Percentiles rank a stretch among this genome's conserved stretches.
Conservation (phyloP, 768 basidiomycete species). For the Tricholoma matsutake region DNA sequence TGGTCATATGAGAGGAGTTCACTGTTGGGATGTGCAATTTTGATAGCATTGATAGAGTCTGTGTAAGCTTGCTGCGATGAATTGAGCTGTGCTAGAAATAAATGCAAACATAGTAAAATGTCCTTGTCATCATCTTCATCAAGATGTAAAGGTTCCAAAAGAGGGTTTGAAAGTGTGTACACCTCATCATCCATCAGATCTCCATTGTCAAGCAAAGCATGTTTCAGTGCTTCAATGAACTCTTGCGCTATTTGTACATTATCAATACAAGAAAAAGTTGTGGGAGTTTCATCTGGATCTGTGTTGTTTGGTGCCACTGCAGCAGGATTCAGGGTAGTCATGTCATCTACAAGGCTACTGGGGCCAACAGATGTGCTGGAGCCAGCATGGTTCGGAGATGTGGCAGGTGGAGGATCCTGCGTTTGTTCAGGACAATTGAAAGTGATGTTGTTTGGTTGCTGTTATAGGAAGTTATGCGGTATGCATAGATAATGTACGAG, state of each 20-base stretch:
- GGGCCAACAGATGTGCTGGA: neutral
- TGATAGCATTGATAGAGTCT: neutral
- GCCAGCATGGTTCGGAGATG: neutral
- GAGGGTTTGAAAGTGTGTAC: neutral
- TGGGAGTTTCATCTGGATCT: neutral
- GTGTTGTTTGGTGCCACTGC: neutral
- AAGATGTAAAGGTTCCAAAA: constrained; percentile 1
- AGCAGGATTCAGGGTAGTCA: neutral
- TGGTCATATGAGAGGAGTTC: constrained; percentile 10
- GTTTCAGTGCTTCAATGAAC: constrained; percentile 5
- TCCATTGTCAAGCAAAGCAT: constrained; percentile 8
- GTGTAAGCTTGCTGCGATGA: constrained; percentile 5
- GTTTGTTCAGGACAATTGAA: neutral
- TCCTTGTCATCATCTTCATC: neutral
- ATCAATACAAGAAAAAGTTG: neutral
- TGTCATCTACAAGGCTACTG: neutral
- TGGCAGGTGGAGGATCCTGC: neutral
- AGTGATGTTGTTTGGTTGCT: neutral
- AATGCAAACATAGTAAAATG: constrained; percentile 2
- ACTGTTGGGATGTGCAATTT: constrained; percentile 3
- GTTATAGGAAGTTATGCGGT: neutral
- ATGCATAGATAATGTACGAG: neutral
- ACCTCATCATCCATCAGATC: constrained; percentile 4
- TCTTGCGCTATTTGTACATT: constrained; percentile 6
- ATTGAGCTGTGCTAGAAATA: constrained; percentile 8